phyloP scores from a whole-genome alignment of 495 filamentous ascomycete species.

The Podospora didyma region DNA sequence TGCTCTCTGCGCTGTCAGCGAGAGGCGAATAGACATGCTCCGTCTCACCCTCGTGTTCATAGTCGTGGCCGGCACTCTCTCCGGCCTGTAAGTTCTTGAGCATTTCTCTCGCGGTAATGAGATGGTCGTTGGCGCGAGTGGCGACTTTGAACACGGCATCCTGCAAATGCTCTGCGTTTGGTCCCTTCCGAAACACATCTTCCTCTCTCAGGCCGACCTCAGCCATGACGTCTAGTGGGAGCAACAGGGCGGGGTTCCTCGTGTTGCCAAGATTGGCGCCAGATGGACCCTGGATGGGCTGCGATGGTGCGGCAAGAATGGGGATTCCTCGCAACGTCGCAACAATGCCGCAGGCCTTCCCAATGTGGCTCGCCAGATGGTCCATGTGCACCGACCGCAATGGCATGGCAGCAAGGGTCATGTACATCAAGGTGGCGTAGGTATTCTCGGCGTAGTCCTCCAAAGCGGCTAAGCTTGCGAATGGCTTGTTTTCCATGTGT shows the following conservation, averaged over 20 bases:
- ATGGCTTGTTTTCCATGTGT: conserved; percentile 79
- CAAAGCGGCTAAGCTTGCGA: conserved; percentile 63
- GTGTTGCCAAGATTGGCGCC: conserved; percentile 34
- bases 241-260: conserved; percentile 44
- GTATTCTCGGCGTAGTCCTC: conserved; percentile 92
- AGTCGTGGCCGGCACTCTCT: conserved; percentile 72
- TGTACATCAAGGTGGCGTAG: conserved; percentile 89
- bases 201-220: conserved; percentile 76
- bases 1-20: conserved; percentile 26
- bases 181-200: conserved; percentile 77
- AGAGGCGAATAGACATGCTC: conserved; percentile 60
- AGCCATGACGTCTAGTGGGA: conserved; percentile 90
- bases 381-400: conserved; percentile 79
- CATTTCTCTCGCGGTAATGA: conserved; percentile 93
- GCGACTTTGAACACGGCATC: conserved; percentile 92
- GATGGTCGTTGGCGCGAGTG: conserved; percentile 87
- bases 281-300: conserved; percentile 41
- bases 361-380: conserved; percentile 89
- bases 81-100: conserved; percentile 70
- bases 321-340: conserved; percentile 81
- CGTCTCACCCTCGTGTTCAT: conserved; percentile 77
- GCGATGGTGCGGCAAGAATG: conserved; percentile 71
- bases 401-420: conserved; percentile 73
- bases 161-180: conserved; percentile 68
- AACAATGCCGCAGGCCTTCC: conserved; percentile 85